Conservation (phyloP, 169 alveolate species). For the Plasmodium vivax region DNA sequence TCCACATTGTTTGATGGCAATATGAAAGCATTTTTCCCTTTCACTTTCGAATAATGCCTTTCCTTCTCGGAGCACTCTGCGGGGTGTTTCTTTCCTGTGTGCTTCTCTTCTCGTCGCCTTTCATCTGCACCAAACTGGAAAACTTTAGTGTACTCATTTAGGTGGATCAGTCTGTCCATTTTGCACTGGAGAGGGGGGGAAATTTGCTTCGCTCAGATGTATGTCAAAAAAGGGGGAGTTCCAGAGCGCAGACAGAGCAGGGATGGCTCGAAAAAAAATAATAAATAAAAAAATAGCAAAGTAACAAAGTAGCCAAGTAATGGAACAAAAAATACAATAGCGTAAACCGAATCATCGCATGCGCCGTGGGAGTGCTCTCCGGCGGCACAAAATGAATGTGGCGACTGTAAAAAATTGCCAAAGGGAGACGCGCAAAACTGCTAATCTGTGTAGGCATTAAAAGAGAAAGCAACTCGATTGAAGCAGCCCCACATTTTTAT, state of each 20-base stretch:
- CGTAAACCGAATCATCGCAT: not conserved
- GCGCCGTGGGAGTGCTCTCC: not conserved
- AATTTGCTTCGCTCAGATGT: not conserved
- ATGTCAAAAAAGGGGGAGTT: not conserved
- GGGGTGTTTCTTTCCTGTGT: not conserved
- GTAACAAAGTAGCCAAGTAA: not conserved
- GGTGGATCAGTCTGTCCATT: conserved; percentile 31
- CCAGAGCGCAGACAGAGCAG: not conserved
- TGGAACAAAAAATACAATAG: not conserved
- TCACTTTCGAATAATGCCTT: conserved; percentile 2
- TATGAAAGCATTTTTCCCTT: conserved; percentile 7
- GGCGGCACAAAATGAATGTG: not conserved
- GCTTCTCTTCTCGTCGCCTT: not conserved
- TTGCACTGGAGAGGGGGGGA: not conserved
- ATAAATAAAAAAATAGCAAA: too few relatives aligned
- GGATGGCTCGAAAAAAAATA: not conserved
- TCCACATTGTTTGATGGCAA: conserved; percentile 1
- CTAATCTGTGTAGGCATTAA: not conserved
- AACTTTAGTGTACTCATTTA: conserved; percentile 12
- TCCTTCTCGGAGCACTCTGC: not conserved
- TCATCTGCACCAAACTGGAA: not conserved
- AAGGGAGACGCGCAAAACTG: not conserved
- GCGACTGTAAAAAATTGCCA: not conserved
- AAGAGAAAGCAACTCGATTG: not conserved
- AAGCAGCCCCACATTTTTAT: not conserved